These are phyloP conservation scores for Beta macrorhiza DNA, from an alignment of 179 eudicot species.

Conservation along the genomic window DNA sequence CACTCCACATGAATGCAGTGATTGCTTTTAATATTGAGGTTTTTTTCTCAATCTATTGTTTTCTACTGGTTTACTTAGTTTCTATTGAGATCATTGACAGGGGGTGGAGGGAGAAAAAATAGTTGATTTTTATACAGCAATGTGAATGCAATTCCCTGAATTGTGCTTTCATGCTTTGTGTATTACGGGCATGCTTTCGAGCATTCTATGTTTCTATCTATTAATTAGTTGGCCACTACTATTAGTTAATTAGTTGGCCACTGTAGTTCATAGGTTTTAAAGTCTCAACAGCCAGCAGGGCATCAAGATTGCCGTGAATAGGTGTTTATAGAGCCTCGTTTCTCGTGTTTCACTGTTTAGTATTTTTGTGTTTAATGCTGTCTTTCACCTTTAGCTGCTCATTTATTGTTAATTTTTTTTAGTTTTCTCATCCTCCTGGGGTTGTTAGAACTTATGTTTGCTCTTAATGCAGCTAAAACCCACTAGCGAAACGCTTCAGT, in stretches of 20 bases:
- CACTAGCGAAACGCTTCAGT: conserved; percentile 24
- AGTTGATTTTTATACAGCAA: neutral
- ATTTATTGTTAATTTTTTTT: neutral
- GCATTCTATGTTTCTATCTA: neutral
- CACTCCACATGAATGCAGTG: neutral
- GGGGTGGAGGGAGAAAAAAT: neutral
- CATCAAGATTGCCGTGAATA: neutral
- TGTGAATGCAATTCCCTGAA: neutral
- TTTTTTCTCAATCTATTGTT: neutral
- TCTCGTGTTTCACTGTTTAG: neutral
- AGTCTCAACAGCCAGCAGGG: neutral
- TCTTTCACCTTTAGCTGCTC: neutral
- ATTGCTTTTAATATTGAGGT: neutral
- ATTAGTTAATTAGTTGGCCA: too few species aligned
- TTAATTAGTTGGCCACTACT: too few species aligned
- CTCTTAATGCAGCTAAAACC: conserved; percentile 45
- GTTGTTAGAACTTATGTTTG: neutral
- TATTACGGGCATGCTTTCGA: neutral
- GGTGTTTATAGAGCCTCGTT: neutral
- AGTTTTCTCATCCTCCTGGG: neutral
- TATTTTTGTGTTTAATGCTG: neutral
- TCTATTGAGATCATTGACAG: neutral
- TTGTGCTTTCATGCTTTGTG: neutral
- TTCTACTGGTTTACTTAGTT: neutral
- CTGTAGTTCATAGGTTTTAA: neutral